A percentile compares a stretch with the other conserved stretches of the same genome.
These are phyloP conservation scores for Populus nigra DNA, from an alignment of 345 rosid genomes.

Conservation along the genomic window DNA sequence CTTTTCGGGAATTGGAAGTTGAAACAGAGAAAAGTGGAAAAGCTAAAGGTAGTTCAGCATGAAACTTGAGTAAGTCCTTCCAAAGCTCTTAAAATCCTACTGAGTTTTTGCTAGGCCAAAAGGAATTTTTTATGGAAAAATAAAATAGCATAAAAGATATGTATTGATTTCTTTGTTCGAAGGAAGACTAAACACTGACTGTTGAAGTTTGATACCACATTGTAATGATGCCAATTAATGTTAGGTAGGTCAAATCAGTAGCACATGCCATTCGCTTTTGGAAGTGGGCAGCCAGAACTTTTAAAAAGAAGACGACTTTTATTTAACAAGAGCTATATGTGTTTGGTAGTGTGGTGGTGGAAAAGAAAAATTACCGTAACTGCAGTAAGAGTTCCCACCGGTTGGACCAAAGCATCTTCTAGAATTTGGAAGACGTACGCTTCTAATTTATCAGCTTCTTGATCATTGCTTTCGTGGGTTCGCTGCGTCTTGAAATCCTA, in stretches of 20 bases:
- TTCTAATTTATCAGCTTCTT: background rate
- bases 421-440: background rate
- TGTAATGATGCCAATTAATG: background rate
- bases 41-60: background rate
- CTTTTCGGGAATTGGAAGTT: too few relatives aligned
- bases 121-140: background rate
- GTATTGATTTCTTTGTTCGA: background rate
- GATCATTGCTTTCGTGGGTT: too few relatives aligned
- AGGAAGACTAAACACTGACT: background rate
- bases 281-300: constrained; percentile 10
- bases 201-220: background rate
- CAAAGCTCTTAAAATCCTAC: background rate
- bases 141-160: background rate
- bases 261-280: constrained; percentile 15
- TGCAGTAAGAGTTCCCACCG: background rate
- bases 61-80: background rate
- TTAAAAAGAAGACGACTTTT: constrained; percentile 9
- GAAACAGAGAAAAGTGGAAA: too few relatives aligned
- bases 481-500: too few relatives aligned
- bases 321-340: too few relatives aligned
- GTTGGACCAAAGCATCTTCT: too few relatives aligned
- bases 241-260: constrained; percentile 19
- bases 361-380: background rate
- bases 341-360: background rate
- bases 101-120: background rate